Percentiles rank a stretch among this genome's conserved stretches.
These are phyloP conservation scores for Sporisorium reilianum DNA, from an alignment of 1,284 basidiomycete genomes.

Conservation along the genomic window DNA sequence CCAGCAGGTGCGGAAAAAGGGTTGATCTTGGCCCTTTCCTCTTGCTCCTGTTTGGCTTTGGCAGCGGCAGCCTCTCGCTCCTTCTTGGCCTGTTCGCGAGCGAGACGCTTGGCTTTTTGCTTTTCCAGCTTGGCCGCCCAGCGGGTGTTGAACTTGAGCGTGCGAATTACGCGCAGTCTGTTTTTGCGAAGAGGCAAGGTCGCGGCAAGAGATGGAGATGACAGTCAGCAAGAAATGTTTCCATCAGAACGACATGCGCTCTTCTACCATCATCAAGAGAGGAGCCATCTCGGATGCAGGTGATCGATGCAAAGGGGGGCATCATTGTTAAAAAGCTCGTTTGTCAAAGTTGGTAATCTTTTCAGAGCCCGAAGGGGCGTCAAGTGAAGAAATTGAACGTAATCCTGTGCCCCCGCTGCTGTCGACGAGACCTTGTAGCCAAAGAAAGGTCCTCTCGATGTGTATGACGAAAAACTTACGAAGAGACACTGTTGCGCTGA, in stretches of 20 bases:
- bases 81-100: constrained; percentile 35
- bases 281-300: constrained; percentile 17
- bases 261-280: constrained; percentile 7
- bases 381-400: constrained; percentile 70
- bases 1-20: constrained; percentile 41
- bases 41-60: constrained; percentile 47
- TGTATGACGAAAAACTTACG: constrained; percentile 51
- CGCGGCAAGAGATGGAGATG: neutral
- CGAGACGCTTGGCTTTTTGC: constrained; percentile 40
- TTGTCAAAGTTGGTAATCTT: constrained; percentile 67
- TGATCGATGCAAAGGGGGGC: constrained; percentile 26
- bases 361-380: constrained; percentile 60
- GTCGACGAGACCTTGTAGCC: neutral
- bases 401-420: constrained; percentile 61
- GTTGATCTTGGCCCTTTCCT: constrained; percentile 48
- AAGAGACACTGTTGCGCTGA: constrained; percentile 56
- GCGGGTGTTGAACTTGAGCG: constrained; percentile 63
- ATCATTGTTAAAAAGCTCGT: constrained; percentile 69
- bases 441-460: no score
- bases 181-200: neutral
- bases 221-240: constrained; percentile 10
- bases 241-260: neutral
- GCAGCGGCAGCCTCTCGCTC: constrained; percentile 42
- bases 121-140: constrained; percentile 69
- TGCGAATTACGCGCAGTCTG: constrained; percentile 64